Percentiles rank a stretch among this genome's conserved stretches.
These are phyloP conservation scores for Porcisia deanei DNA, from an alignment of 208 protist genomes.

Conservation along the genomic window DNA sequence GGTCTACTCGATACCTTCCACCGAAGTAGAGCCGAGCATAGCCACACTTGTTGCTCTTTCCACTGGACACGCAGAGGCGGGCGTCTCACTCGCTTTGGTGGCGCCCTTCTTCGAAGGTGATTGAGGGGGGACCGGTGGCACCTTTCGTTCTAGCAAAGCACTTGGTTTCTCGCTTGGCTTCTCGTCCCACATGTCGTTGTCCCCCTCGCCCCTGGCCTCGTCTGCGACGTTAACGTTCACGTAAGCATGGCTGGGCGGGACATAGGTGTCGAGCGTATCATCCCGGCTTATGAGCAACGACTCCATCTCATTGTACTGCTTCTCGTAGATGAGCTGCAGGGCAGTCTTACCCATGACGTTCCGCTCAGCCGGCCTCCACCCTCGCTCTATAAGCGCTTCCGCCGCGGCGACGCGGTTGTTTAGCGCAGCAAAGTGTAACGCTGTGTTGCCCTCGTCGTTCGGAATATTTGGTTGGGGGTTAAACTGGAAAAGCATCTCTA, in stretches of 20 bases:
- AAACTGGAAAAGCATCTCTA: slow-evolving; percentile 76
- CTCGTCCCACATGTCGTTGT: neutral
- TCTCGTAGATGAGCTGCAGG: slow-evolving; percentile 81
- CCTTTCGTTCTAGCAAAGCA: neutral
- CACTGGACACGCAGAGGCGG: neutral
- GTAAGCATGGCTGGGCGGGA: slow-evolving; percentile 22
- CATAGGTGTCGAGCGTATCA: slow-evolving; percentile 61
- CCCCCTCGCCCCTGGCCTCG: slow-evolving; percentile 9
- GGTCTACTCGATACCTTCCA: slow-evolving; percentile 66
- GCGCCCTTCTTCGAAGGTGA: neutral
- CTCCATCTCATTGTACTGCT: slow-evolving; percentile 86
- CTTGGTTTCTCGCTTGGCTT: neutral
- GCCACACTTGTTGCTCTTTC: slow-evolving; percentile 27
- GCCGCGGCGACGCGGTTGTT: slow-evolving; percentile 79
- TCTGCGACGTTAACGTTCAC: slow-evolving; percentile 25
- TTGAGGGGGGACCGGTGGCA: neutral
- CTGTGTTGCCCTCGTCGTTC: slow-evolving; percentile 87
- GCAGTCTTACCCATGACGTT: slow-evolving; percentile 72
- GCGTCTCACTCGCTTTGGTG: slow-evolving; percentile 1
- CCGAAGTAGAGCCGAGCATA: slow-evolving; percentile 63
- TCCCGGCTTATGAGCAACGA: slow-evolving; percentile 74
- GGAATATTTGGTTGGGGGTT: slow-evolving; percentile 57
- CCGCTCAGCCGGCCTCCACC: slow-evolving; percentile 55
- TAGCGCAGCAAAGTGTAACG: slow-evolving; percentile 88
- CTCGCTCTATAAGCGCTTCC: slow-evolving; percentile 50